phyloP scores from a whole-genome alignment of 148 eudicot genomes.

The Persicaria tinctoria region DNA sequence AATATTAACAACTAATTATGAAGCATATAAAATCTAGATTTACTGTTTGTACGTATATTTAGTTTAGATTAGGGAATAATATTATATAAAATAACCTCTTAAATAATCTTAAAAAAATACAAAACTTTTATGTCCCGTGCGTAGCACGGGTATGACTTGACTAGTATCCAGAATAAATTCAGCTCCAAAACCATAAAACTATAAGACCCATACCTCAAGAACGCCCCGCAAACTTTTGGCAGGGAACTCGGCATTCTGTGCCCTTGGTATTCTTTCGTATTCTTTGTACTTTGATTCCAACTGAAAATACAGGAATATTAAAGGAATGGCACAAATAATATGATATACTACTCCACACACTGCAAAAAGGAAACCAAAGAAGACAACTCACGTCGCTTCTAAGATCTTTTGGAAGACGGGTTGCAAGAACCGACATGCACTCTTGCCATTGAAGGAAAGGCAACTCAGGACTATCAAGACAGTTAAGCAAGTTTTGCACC shows the following conservation, averaged over 20 bases:
- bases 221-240: slow-evolving; percentile 68
- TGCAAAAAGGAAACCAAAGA: slow-evolving; percentile 7
- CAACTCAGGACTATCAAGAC: slow-evolving; percentile 93
- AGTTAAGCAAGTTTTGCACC: slow-evolving; percentile 69
- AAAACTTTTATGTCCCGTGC: no score
- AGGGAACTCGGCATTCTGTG: slow-evolving; percentile 78
- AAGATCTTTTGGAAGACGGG: slow-evolving; percentile 85
- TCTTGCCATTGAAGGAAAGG: slow-evolving; percentile 99
- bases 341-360: not conserved
- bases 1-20: no score
- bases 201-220: slow-evolving; percentile 60
- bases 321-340: not conserved
- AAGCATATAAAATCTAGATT: no score
- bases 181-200: not conserved
- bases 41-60: no score
- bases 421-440: slow-evolving; percentile 83
- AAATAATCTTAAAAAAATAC: no score
- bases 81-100: no score
- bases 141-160: no score
- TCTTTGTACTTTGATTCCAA: slow-evolving; percentile 68
- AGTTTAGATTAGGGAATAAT: no score
- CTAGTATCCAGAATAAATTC: not conserved
- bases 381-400: slow-evolving; percentile 46
- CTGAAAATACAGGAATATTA: slow-evolving; percentile 32
- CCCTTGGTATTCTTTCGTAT: slow-evolving; percentile 45